Evolutionary conservation across 257 asterid species (phyloP), one percentile per base, ranked within the genome.

Genomic region (Nicotiana otophora): DNA sequence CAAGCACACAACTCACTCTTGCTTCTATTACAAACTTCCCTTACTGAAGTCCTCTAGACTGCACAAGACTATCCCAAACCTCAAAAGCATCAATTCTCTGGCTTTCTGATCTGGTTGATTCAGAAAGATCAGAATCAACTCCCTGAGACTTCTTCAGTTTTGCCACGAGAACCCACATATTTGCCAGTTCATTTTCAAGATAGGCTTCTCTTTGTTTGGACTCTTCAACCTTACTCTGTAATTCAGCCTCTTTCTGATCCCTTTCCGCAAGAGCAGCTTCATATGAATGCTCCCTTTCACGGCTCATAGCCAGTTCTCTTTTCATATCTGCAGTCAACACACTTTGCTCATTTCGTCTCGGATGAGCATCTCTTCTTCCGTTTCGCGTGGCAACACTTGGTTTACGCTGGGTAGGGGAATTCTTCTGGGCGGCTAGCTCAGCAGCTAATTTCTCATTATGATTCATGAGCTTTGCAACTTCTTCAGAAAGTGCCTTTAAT

Each of bases 391-490:
- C 85, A 77, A 83, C 70, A 77, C 87, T 67, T 78, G 82, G 78
- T 63, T 97, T 90, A 75, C 97, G 96, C 86, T 94, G 99, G 78
- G 89, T 84, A 33, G 95, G 91, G 79, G 86, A 83, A 84, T 86
- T 91, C 83, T 93, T 96, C 80, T 90, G 98, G 60, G 91, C 82
- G 78, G 94, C 92, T 84, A 94, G 84, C 82, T 94, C 99, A 4
- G 97, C 85, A 69, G 92, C 77, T 82, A 96, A 88, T 86, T 85
- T 90, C 80, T 91, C 98, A 10, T 96, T 94, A 33, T 92, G 93
- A 94, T 91, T 93, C 98, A 96, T 94, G 83, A 96, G 93, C 89
- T 96, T 96, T n/a, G 98, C 87, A 64, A 94, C 98, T 87, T 96
- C 99, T 87, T 96, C 99, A 3, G 99, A 94, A 11, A 96, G 90